A percentile compares a stretch with the other conserved stretches of the same genome.
Conservation (phyloP, 2,329 filamentous ascomycete species). For the Sclerotiophoma versabilis region DNA sequence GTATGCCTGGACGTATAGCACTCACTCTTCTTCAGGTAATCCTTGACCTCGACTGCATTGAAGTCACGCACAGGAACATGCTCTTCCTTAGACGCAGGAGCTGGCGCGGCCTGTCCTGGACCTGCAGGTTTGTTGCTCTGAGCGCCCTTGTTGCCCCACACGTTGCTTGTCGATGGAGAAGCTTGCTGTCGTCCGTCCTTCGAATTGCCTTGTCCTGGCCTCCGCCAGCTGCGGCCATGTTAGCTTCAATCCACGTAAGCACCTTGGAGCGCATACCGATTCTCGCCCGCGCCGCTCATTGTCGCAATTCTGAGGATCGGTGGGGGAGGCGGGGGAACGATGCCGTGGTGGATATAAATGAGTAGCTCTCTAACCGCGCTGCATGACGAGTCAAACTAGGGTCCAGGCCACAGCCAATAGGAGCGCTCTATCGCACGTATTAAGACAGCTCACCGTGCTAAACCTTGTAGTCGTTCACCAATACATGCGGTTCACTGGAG, state of each 20-base stretch:
- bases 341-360: conserved; percentile 41
- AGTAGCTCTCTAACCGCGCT: conserved; percentile 30
- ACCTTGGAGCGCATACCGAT: conserved; percentile 36
- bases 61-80: conserved; percentile 51
- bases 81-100: conserved; percentile 26
- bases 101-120: conserved; percentile 23
- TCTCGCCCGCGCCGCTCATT: conserved; percentile 51
- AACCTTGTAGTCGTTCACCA: conserved; percentile 14
- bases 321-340: conserved; percentile 36
- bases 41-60: conserved; percentile 54
- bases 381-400: conserved; percentile 28
- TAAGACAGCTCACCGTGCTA: conserved; percentile 18
- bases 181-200: conserved; percentile 46
- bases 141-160: conserved; percentile 42
- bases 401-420: conserved; percentile 35
- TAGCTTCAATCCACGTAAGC: conserved; percentile 15
- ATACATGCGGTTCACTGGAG: conserved; percentile 15
- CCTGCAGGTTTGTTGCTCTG: conserved; percentile 38
- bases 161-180: conserved; percentile 42
- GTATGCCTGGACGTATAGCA: conserved; percentile 11
- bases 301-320: conserved; percentile 31
- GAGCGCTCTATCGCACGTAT: conserved; percentile 16
- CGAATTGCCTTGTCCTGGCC: conserved; percentile 43
- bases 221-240: conserved; percentile 43
- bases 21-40: conserved; percentile 52